These are phyloP conservation scores for Penicillium paxilli DNA, from an alignment of 495 filamentous ascomycete genomes.

Conservation along the genomic window DNA sequence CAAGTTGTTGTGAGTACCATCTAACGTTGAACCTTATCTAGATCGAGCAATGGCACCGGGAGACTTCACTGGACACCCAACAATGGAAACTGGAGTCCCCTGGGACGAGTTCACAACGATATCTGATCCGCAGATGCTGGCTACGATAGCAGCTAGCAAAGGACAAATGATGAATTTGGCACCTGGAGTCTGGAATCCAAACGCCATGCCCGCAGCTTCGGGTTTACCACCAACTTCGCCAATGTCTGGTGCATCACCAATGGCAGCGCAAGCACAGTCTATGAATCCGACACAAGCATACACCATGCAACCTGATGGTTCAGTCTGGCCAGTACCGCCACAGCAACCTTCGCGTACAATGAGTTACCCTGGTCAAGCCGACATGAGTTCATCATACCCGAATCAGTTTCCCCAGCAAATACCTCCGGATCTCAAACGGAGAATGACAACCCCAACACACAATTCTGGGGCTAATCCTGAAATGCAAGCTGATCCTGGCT, in stretches of 20 bases:
- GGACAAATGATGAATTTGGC: slow-evolving; percentile 39
- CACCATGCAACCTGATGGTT: slow-evolving; percentile 39
- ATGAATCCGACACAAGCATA: slow-evolving; percentile 32
- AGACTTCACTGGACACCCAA: slow-evolving; percentile 30
- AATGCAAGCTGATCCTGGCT: slow-evolving; percentile 31
- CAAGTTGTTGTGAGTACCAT: background rate
- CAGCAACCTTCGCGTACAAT: slow-evolving; percentile 34
- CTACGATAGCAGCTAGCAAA: slow-evolving; percentile 36
- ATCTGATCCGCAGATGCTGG: slow-evolving; percentile 39
- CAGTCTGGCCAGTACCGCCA: slow-evolving; percentile 41
- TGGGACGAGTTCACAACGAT: slow-evolving; percentile 48
- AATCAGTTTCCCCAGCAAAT: slow-evolving; percentile 35
- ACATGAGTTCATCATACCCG: slow-evolving; percentile 32
- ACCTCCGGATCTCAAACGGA: slow-evolving; percentile 39
- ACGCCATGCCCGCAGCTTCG: slow-evolving; percentile 18
- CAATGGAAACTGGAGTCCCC: slow-evolving; percentile 37
- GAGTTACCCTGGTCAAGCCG: slow-evolving; percentile 38
- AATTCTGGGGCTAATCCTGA: slow-evolving; percentile 21
- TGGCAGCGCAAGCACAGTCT: slow-evolving; percentile 34
- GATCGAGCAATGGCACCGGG: slow-evolving; percentile 29
- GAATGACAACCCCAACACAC: slow-evolving; percentile 46
- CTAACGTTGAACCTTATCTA: slow-evolving; percentile 6
- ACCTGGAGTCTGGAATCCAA: slow-evolving; percentile 32
- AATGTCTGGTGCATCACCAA: slow-evolving; percentile 35
- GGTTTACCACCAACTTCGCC: slow-evolving; percentile 29